Conservation (phyloP, 768 basidiomycete species). For the Amanita jacksonii region DNA sequence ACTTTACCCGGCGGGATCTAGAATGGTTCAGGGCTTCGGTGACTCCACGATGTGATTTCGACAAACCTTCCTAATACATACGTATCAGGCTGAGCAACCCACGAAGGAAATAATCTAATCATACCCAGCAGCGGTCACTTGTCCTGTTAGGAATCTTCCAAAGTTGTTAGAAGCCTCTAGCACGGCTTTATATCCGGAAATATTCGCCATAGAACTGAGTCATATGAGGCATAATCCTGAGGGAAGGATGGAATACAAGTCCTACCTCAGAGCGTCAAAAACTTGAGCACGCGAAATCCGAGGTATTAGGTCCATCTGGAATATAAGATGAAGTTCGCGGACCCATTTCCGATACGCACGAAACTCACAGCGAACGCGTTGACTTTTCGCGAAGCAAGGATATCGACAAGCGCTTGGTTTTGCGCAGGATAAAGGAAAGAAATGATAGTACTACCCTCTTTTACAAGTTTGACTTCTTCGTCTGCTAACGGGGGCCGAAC, state of each 20-base stretch:
- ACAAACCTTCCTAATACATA: background rate
- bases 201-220: constrained; percentile 84
- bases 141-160: constrained; percentile 82
- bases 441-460: constrained; percentile 69
- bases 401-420: constrained; percentile 67
- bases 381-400: constrained; percentile 52
- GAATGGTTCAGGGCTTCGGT: constrained; percentile 3
- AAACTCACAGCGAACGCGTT: constrained; percentile 59
- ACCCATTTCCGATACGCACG: background rate
- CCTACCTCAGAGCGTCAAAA: constrained; percentile 78
- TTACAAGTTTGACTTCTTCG: constrained; percentile 53
- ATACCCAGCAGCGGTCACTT: constrained; percentile 85
- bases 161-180: constrained; percentile 86
- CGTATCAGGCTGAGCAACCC: constrained; percentile 13
- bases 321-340: background rate
- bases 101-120: constrained; percentile 17
- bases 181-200: constrained; percentile 89
- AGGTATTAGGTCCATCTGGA: constrained; percentile 82
- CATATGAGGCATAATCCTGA: constrained; percentile 3
- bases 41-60: background rate
- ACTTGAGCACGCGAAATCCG: constrained; percentile 86
- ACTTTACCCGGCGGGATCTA: constrained; percentile 85
- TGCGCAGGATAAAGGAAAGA: constrained; percentile 81
- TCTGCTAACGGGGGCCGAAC: constrained; percentile 66
- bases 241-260: constrained; percentile 4